Evolutionary conservation across 148 eudicot species (phyloP).

Genomic region (Oxyria digyna): DNA sequence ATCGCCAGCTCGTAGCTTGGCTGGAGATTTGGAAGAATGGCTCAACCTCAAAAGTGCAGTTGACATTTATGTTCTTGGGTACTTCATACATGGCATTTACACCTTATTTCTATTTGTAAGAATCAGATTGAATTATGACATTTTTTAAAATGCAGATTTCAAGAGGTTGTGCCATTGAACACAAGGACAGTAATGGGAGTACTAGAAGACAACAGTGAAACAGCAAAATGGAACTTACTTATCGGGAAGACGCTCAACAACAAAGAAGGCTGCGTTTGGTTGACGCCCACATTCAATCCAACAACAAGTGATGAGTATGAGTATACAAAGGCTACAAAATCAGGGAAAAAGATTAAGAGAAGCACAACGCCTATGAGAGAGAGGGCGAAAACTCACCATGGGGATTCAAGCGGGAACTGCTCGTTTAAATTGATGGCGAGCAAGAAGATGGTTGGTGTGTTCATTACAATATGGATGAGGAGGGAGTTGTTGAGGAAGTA

Average conservation of each 20-base stretch:
- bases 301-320: slow-evolving; percentile 30
- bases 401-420: slow-evolving; percentile 4
- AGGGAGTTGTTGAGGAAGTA: slow-evolving; percentile 29
- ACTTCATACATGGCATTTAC: no score
- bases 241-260: slow-evolving; percentile 67
- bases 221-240: slow-evolving; percentile 46
- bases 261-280: slow-evolving; percentile 67
- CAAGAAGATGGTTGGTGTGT: slow-evolving; percentile 72
- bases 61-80: slow-evolving; percentile 62
- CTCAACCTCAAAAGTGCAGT: slow-evolving; percentile 43
- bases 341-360: slow-evolving; percentile 14
- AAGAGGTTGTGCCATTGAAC: slow-evolving; percentile 52
- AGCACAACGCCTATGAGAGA: slow-evolving; percentile 19
- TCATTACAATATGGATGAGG: slow-evolving; percentile 54
- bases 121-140: no score
- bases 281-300: slow-evolving; percentile 42
- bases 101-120: no score
- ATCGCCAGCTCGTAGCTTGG: slow-evolving; percentile 43
- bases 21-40: slow-evolving; percentile 59
- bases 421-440: slow-evolving; percentile 48
- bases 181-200: slow-evolving; percentile 35
- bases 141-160: slow-evolving; percentile 29
- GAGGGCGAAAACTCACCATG: slow-evolving; percentile 18
- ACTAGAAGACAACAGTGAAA: slow-evolving; percentile 36
- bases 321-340: slow-evolving; percentile 8